These are phyloP conservation scores for Wilhelminamyces savonicus DNA, from an alignment of 805 yeast genomes.

Conservation along the genomic window DNA sequence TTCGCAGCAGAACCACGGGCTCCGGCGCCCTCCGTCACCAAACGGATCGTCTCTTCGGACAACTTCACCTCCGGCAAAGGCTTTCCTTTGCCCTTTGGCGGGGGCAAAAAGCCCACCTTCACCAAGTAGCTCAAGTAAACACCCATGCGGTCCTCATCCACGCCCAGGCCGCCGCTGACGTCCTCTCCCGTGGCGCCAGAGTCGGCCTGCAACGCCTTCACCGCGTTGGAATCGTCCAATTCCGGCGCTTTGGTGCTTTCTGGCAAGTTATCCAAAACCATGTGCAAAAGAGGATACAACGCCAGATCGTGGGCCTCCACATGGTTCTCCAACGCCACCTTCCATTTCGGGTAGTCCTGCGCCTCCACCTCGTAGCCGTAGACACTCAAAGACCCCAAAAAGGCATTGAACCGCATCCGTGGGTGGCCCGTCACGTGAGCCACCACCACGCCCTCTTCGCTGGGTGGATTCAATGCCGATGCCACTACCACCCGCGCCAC, in stretches of 20 bases:
- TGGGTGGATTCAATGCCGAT: slow-evolving; percentile 72
- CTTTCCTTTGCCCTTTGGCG: slow-evolving; percentile 43
- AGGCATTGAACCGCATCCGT: slow-evolving; percentile 73
- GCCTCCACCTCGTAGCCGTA: slow-evolving; percentile 69
- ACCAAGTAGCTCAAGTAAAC: slow-evolving; percentile 74
- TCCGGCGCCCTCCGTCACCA: slow-evolving; percentile 13
- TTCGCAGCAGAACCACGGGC: slow-evolving; percentile 14
- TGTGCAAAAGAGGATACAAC: slow-evolving; percentile 85
- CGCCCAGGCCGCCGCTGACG: slow-evolving; percentile 66
- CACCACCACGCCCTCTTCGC: slow-evolving; percentile 49
- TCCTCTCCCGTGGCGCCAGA: slow-evolving; percentile 60
- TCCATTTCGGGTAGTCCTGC: slow-evolving; percentile 76
- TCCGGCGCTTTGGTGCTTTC: slow-evolving; percentile 93
- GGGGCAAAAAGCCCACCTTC: slow-evolving; percentile 72
- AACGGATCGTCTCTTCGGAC: slow-evolving; percentile 45
- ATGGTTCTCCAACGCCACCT: slow-evolving; percentile 61
- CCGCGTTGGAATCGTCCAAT: slow-evolving; percentile 81
- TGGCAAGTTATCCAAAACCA: slow-evolving; percentile 89
- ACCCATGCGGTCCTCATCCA: slow-evolving; percentile 61
- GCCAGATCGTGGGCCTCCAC: slow-evolving; percentile 81
- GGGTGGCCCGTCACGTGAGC: slow-evolving; percentile 99
- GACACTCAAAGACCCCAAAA: slow-evolving; percentile 52
- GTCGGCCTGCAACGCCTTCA: slow-evolving; percentile 59
- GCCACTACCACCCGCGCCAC: slow-evolving; percentile 90
- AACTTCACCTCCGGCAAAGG: slow-evolving; percentile 54